Percentiles rank a stretch among this genome's conserved stretches.
These are phyloP conservation scores for Stentor roeselii DNA, from an alignment of 73 alveolate genomes.

Conservation along the genomic window DNA sequence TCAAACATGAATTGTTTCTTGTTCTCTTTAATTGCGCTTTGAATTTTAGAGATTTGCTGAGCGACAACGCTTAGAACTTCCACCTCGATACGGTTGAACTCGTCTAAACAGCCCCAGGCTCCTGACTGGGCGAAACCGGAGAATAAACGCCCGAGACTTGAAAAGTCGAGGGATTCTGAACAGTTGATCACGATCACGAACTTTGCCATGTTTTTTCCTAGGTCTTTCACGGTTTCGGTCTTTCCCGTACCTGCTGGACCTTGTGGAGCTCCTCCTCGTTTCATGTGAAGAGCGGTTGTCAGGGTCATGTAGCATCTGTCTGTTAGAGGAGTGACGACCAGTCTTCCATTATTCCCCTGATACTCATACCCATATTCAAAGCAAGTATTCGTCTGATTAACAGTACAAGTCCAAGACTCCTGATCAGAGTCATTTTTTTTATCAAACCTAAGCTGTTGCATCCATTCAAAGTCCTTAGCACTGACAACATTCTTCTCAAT, in stretches of 20 bases:
- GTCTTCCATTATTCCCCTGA: constrained; percentile 99
- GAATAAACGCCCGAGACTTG: constrained; percentile 98
- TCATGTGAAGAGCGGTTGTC: constrained; percentile 97
- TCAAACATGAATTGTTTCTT: constrained; percentile 77
- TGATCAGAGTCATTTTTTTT: constrained; percentile 53
- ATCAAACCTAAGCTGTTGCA: constrained; percentile 81
- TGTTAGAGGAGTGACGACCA: constrained; percentile 99
- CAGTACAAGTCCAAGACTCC: constrained; percentile 70
- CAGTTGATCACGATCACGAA: constrained; percentile 99
- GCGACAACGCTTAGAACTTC: constrained; percentile 99
- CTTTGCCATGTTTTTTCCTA: constrained; percentile 99
- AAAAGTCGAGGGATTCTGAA: constrained; percentile 98
- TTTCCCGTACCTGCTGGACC: constrained; percentile 99
- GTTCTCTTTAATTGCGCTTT: constrained; percentile 76
- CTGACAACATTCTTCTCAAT: constrained; percentile 44
- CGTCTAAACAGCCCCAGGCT: constrained; percentile 99
- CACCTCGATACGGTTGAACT: constrained; percentile 99
- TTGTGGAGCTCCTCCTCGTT: constrained; percentile 99
- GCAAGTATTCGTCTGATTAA: constrained; percentile 92
- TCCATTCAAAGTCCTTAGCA: constrained; percentile 93
- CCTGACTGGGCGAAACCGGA: constrained; percentile 99
- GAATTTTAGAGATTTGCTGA: constrained; percentile 95
- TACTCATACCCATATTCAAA: constrained; percentile 98
- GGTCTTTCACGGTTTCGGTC: constrained; percentile 99
- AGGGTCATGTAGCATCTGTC: constrained; percentile 98